Base-by-base conservation (phyloP, 192 early-diverging fungal species). In the Pecoramyces ruminantium region DNA sequence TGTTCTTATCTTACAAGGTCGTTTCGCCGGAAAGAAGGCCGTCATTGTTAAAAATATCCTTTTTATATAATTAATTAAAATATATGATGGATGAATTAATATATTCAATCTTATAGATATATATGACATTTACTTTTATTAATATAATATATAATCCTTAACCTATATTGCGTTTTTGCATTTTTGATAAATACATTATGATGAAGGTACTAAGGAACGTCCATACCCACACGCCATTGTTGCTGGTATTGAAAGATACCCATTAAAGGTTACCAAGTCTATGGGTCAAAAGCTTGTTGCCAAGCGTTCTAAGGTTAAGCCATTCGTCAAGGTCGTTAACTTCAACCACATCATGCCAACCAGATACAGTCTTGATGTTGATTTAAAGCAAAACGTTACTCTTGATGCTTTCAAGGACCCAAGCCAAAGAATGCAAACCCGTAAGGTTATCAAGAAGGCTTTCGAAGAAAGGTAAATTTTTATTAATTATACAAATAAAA, bases 341-440 rank as follows among this genome's bases (percentile, higher is more conserved):
- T 98, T 96, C 93, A 94, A 97, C 87, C 98, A 99, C 92, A 85
- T 99, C 81, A 98, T 99, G 96, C 98, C 98, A 87, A 99, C 98
- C 85, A 92, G 98, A 88, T 98, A 98, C 89, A 94, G 92, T 91
- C 91, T 98, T 80, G 97, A 99, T 87, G 91, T 99, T 78, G 97
- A 95, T 83, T 89, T 97, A 84, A 97, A 99, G 93, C 87, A 89
- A 79, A 92, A 91, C 34, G 89, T 98, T 83, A 89, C 93, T 82
- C 86, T 88, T 83, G 95, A 98, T 82, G 90, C 92, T 83, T 93
- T 98, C 92, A 95, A 95, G 90, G 98, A 98, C 89, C 95, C 95
- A 81, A 87, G 95, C 84, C 95, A 97, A 89, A 92, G 95, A 83
- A 84, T 91, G 79, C 89, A 90, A 38, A 92, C 96, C 88, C 95